Evolutionary conservation across 805 yeast genomes (phyloP).

Genomic region (Torulaspora quercuum): DNA sequence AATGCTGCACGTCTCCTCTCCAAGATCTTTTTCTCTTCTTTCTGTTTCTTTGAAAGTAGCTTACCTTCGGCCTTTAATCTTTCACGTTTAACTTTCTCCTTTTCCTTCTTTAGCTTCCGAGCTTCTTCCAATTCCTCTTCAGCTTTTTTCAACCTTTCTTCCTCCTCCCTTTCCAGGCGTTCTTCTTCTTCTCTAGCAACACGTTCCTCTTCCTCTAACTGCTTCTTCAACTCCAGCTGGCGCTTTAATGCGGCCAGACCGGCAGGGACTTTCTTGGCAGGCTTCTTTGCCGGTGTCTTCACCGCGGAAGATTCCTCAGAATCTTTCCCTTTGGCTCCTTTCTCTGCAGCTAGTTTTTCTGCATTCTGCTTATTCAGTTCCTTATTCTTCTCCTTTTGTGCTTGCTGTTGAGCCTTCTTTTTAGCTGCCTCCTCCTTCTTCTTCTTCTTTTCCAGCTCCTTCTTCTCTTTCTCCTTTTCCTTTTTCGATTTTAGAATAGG

Average conservation of each 20-base stretch:
- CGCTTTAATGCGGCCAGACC: constrained; percentile 87
- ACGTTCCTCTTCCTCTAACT: constrained; percentile 78
- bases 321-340: constrained; percentile 36
- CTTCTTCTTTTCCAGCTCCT: constrained; percentile 83
- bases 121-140: constrained; percentile 53
- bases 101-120: constrained; percentile 71
- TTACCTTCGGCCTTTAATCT: constrained; percentile 96
- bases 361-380: constrained; percentile 43
- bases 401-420: constrained; percentile 71
- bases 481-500: constrained; percentile 85
- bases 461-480: constrained; percentile 92
- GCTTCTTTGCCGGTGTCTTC: constrained; percentile 41
- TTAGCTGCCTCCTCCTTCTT: constrained; percentile 87
- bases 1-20: constrained; percentile 89
- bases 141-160: constrained; percentile 45
- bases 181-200: constrained; percentile 75
- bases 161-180: constrained; percentile 46
- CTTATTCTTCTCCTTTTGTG: constrained; percentile 55
- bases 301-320: constrained; percentile 39
- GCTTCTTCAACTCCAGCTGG: constrained; percentile 85
- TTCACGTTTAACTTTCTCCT: constrained; percentile 80
- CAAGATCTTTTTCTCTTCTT: constrained; percentile 79
- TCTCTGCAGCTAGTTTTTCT: constrained; percentile 35
- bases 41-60: constrained; percentile 87
- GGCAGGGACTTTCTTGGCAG: constrained; percentile 79